A percentile compares a stretch with the other conserved stretches of the same genome.
phyloP scores from a whole-genome alignment of 192 early-diverging fungal species.

The Backusella australiensis region DNA sequence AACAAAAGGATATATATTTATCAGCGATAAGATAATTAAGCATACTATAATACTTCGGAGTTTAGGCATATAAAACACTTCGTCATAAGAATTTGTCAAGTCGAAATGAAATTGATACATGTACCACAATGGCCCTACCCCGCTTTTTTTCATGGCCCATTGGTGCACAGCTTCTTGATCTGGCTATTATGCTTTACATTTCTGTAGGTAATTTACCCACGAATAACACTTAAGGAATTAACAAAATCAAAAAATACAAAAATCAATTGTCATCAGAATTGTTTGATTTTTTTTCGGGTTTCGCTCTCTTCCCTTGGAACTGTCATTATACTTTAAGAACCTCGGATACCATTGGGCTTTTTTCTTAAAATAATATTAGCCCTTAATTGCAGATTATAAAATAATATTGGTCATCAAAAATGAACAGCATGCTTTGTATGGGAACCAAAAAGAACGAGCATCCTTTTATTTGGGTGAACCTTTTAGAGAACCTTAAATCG shows the following conservation, averaged over 20 bases:
- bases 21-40: background rate
- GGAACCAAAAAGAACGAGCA: background rate
- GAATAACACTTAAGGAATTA: conserved; percentile 5
- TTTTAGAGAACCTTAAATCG: background rate
- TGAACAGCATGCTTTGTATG: background rate
- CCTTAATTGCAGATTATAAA: background rate
- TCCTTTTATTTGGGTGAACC: conserved; percentile 5
- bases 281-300: background rate
- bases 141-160: conserved; percentile 20
- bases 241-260: background rate
- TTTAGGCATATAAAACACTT: background rate
- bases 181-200: background rate
- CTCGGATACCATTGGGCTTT: background rate
- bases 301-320: background rate
- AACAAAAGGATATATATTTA: conserved; percentile 7
- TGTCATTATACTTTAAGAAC: background rate
- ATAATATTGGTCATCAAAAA: conserved; percentile 5
- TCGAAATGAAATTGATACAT: background rate
- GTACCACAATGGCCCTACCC: background rate
- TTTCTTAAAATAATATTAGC: background rate
- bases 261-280: conserved; percentile 1
- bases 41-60: background rate
- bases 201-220: background rate
- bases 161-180: background rate
- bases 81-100: conserved; percentile 12